Evolutionary conservation across 805 yeast species (phyloP).

Genomic region (Ogataea naganishii): DNA sequence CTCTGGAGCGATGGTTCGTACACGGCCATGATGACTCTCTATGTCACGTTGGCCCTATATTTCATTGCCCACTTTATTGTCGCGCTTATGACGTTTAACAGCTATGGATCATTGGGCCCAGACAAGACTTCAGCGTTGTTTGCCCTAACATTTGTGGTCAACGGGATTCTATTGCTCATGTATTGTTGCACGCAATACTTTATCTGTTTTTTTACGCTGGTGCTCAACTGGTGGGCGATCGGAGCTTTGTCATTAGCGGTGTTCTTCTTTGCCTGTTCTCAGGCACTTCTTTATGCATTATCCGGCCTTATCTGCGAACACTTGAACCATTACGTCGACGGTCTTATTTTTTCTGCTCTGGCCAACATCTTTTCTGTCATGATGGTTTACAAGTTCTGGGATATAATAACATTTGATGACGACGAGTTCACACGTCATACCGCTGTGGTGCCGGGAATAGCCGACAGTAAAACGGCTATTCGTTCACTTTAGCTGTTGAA

Average conservation of each 20-base stretch:
- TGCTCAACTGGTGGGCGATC: constrained; percentile 72
- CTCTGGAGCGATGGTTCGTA: constrained; percentile 92
- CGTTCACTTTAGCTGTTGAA: no score
- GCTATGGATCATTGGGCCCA: constrained; percentile 44
- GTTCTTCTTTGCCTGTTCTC: constrained; percentile 75
- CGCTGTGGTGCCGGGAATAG: constrained; percentile 15
- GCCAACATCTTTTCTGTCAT: constrained; percentile 75
- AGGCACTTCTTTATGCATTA: constrained; percentile 62
- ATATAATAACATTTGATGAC: constrained; percentile 89
- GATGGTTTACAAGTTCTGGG: constrained; percentile 98
- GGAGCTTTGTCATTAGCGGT: constrained; percentile 73
- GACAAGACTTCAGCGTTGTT: constrained; percentile 60
- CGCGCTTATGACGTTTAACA: constrained; percentile 63
- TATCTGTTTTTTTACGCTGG: constrained; percentile 58
- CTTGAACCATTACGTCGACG: constrained; percentile 83
- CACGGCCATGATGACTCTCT: constrained; percentile 48
- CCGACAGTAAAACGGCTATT: no score
- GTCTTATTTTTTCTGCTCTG: constrained; percentile 74
- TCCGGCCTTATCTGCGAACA: constrained; percentile 58
- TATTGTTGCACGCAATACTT: constrained; percentile 64
- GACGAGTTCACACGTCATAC: constrained; percentile 58
- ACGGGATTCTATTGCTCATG: constrained; percentile 53
- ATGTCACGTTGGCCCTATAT: constrained; percentile 43
- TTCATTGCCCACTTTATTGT: constrained; percentile 62
- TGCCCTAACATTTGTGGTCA: constrained; percentile 60